phyloP scores from a whole-genome alignment of 345 rosid species.

The Pugionium cornutum region DNA sequence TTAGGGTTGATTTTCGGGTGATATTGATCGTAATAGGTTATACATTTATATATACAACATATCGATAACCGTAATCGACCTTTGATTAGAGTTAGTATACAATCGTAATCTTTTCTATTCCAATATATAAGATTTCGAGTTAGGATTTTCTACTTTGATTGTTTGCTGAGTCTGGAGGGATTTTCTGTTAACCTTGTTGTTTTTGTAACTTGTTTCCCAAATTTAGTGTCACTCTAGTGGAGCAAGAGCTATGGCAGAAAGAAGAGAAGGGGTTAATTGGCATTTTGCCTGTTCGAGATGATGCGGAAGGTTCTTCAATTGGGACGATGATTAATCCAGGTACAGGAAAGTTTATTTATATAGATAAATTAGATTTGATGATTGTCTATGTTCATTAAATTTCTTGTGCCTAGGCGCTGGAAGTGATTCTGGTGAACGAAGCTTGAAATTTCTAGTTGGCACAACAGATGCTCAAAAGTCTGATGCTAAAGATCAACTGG shows the following conservation, averaged over 20 bases:
- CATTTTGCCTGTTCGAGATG: constrained; percentile 88
- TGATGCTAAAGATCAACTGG: constrained; percentile 80
- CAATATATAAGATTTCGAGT: too few species aligned
- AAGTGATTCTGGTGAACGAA: constrained; percentile 67
- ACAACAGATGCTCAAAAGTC: constrained; percentile 68
- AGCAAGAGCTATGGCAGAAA: constrained; percentile 98
- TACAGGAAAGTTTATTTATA: constrained; percentile 22
- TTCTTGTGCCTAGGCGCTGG: constrained; percentile 50
- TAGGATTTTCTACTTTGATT: background rate
- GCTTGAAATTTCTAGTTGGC: constrained; percentile 56
- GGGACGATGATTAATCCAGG: constrained; percentile 63
- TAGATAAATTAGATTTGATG: constrained; percentile 7
- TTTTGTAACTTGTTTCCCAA: constrained; percentile 24
- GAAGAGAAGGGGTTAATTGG: constrained; percentile 97
- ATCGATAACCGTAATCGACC: background rate
- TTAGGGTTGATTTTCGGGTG: constrained; percentile 13
- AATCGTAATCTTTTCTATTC: background rate
- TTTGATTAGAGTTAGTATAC: background rate
- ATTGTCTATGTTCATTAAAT: background rate
- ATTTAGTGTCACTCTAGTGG: constrained; percentile 89
- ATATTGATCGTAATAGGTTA: constrained; percentile 2
- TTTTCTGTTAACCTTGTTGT: background rate
- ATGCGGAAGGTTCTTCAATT: constrained; percentile 58
- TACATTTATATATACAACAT: background rate
- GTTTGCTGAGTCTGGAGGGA: background rate